Base-by-base conservation (phyloP, 441 rosid species). In the Gossypium laxum region DNA sequence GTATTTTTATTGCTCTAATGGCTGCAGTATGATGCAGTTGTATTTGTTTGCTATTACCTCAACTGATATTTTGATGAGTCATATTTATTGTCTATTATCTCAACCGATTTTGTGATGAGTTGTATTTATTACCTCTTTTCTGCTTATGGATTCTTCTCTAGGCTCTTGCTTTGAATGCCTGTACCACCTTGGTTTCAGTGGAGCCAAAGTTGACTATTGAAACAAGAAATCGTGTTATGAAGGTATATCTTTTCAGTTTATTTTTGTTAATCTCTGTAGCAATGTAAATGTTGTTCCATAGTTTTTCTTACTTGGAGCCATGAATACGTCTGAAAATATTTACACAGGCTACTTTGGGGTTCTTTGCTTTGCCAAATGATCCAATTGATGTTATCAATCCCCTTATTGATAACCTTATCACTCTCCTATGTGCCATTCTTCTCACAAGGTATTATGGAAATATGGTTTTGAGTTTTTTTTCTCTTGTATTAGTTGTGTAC, bases 291-390 rank as follows among this genome's bases (percentile, higher is more conserved):
- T 1, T 50, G 2, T 71, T 73, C 43, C 1, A 3, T 28, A n/a
- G 57, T 74, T 19, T 41, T 56, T 12, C 30, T 64, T 64, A 34
- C 11, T 41, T 50, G 55, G 69, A 68, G 34, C 69, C 56, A 18
- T 71, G 48, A 77, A 28, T 67, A 47, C 34, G 1, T 70, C 17
- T 74, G 48, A 65, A 70, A n/a, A 64, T 54, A 75, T 66, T 74
- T 78, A 58, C 92, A 92, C 91, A 95, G 99, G 99, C 98, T 81
- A 95, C 98, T 60, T 83, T 95, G 77, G 97, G 99, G 59, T 92
- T 95, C 87, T 95, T 92, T 81, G 91, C 98, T 62, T 76, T 95
- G 81, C 96, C 98, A 60, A 87, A 86, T 85, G 98, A 95, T 75
- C 99, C 98, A 43, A 66, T 79, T 45, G 98, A 91, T 73, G 97